These are phyloP conservation scores for Phoenix roebelenii DNA, from an alignment of 176 grass and related monocot genomes.

Conservation along the genomic window DNA sequence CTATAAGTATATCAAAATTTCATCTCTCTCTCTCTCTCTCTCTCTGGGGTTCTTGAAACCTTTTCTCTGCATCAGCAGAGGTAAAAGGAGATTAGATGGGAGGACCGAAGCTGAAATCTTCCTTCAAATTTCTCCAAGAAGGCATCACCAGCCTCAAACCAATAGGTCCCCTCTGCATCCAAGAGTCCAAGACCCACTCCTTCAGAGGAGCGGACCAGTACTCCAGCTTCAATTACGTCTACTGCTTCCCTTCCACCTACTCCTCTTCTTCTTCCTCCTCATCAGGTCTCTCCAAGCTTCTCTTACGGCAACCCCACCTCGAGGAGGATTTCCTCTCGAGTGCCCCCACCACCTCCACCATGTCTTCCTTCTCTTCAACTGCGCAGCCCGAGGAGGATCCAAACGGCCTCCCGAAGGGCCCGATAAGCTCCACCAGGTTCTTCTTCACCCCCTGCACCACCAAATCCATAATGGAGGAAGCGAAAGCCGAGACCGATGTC, in stretches of 20 bases:
- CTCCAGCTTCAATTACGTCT: background rate
- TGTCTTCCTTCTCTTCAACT: background rate
- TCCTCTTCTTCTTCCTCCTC: conserved; percentile 9
- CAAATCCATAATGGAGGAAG: conserved; percentile 47
- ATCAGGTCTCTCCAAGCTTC: conserved; percentile 1
- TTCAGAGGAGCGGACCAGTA: conserved; percentile 2
- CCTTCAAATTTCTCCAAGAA: conserved; percentile 32
- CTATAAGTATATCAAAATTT: background rate
- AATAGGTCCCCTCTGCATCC: conserved; percentile 11
- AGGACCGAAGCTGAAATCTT: conserved; percentile 31
- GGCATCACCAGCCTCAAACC: conserved; percentile 22
- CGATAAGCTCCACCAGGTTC: conserved; percentile 24
- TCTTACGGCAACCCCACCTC: background rate
- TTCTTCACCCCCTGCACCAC: conserved; percentile 40
- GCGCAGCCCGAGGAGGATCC: background rate
- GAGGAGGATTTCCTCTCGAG: background rate
- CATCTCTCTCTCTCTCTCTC: conserved; percentile 10
- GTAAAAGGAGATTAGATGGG: conserved; percentile 6
- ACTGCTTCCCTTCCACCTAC: background rate
- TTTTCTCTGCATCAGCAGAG: background rate
- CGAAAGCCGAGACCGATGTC: conserved; percentile 10
- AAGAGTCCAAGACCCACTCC: conserved; percentile 20
- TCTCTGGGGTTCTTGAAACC: background rate
- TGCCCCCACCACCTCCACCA: background rate
- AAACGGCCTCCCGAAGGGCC: background rate